Percentiles rank a stretch among this genome's conserved stretches.
phyloP scores from a whole-genome alignment of 2,329 filamentous ascomycete species.

The Decorospora gaudefroyi region DNA sequence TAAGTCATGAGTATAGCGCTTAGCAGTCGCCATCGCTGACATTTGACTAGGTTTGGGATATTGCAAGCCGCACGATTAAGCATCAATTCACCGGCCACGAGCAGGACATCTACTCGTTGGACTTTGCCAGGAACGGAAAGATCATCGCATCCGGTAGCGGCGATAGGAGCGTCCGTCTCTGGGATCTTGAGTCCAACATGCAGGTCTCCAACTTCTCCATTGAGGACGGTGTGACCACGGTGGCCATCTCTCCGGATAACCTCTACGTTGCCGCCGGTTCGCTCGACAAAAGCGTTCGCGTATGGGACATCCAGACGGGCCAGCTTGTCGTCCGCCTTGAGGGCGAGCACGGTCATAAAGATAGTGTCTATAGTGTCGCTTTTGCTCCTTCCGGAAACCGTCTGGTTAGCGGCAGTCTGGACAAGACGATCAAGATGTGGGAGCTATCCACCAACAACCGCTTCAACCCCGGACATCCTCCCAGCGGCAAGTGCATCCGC shows the following conservation, averaged over 20 bases:
- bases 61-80: slow-evolving; percentile 77
- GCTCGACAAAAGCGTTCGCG: slow-evolving; percentile 94
- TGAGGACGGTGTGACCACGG: slow-evolving; percentile 95
- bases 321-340: slow-evolving; percentile 90
- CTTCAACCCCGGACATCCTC: slow-evolving; percentile 68
- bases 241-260: slow-evolving; percentile 94
- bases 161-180: slow-evolving; percentile 90
- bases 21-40: slow-evolving; percentile 12
- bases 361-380: slow-evolving; percentile 94
- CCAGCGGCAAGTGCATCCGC: slow-evolving; percentile 90
- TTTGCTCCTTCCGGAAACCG: slow-evolving; percentile 93
- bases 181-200: slow-evolving; percentile 86
- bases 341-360: slow-evolving; percentile 91
- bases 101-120: slow-evolving; percentile 96
- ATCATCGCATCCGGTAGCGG: slow-evolving; percentile 95
- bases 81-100: slow-evolving; percentile 96
- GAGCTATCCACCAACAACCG: slow-evolving; percentile 76
- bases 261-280: slow-evolving; percentile 93
- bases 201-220: slow-evolving; percentile 87
- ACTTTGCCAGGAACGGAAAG: slow-evolving; percentile 90
- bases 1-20: slow-evolving; percentile 54
- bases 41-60: slow-evolving; percentile 82
- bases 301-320: slow-evolving; percentile 89
- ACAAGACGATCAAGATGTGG: slow-evolving; percentile 99
- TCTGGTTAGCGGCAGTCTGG: slow-evolving; percentile 89